phyloP scores from a whole-genome alignment of 306 rosid species.

The Sesbania bispinosa region DNA sequence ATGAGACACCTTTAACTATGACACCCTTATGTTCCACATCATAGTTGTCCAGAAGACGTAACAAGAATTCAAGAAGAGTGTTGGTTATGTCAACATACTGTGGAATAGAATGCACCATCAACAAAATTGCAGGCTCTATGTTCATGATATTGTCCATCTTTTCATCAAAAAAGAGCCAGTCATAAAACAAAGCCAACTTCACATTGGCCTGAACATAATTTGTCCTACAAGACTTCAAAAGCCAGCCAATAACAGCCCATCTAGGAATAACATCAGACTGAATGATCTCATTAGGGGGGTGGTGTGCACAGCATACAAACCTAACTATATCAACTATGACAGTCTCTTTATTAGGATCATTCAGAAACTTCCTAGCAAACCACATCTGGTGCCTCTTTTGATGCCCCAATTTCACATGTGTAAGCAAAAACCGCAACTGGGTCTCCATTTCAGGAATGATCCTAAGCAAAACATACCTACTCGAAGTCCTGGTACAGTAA shows the following conservation, averaged over 20 bases:
- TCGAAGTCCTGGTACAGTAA: constrained; percentile 54
- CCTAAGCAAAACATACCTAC: constrained; percentile 53
- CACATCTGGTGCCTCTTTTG: constrained; percentile 71
- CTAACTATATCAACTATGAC: constrained; percentile 65
- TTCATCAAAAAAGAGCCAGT: constrained; percentile 83
- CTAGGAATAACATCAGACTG: constrained; percentile 78
- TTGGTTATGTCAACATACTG: constrained; percentile 53
- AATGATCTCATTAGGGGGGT: constrained; percentile 81
- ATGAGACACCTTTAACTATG: constrained; percentile 51
- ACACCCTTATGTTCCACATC: constrained; percentile 49
- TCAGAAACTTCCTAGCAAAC: constrained; percentile 64
- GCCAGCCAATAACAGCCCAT: constrained; percentile 94
- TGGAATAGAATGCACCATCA: constrained; percentile 72
- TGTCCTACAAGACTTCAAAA: constrained; percentile 52
- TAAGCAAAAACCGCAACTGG: constrained; percentile 62
- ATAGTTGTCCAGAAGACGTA: constrained; percentile 68
- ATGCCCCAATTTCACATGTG: constrained; percentile 64
- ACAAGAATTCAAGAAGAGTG: constrained; percentile 63
- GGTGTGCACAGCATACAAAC: constrained; percentile 81
- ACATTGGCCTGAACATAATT: constrained; percentile 48
- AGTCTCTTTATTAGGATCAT: constrained; percentile 51
- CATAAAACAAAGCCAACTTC: constrained; percentile 74
- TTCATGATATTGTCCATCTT: constrained; percentile 67
- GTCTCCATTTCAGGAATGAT: constrained; percentile 77
- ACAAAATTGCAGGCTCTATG: constrained; percentile 77